Evolutionary conservation across 2,329 filamentous ascomycete genomes (phyloP), one percentile per base, ranked within the genome.

Genomic region (Colletotrichum orchidophilum): DNA sequence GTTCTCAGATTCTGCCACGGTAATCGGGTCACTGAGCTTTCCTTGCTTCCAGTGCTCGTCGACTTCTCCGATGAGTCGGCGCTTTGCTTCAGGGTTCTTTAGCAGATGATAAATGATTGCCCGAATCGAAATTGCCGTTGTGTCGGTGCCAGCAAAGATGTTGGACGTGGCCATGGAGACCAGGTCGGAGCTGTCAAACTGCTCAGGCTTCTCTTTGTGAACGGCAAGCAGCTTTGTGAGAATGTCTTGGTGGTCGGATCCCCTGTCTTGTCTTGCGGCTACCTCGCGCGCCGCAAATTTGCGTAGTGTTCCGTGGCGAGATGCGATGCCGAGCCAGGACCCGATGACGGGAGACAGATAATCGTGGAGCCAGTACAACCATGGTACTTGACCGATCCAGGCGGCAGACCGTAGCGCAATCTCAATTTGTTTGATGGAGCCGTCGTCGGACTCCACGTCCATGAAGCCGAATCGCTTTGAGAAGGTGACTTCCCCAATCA

Each of bases 381-480:
- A 67, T 6, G 65, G 65, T 7, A 63, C 52, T 24, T 67, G 65
- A 12, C 65, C 65, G 7, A 63, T 57, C 58, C 65, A 67, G 7
- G 65, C 65, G 15, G 65, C 65, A 4, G 65, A 67, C 18, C 42
- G 31, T 11, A 63, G 50, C 13, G 65, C 58, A 29, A 31, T 39
- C 3, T 67, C 58, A 8, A 67, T 63, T 31, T 67, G 65, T 18
- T 62, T 15, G 15, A 67, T 63, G 11, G 65, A 62, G 58, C 65
- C 58, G 21, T 67, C 65, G 13, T 67, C 65, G 15, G 65, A 26
- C 6, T 52, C 58, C 15, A 57, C 58, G 12, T 67, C 65, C 65
- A 67, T 62, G 29, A 67, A 67, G 35, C 65, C 65, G 21, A 67
- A 67, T 26, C 65, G 58, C 31, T 63, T 63, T 4, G 58, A 67